These are phyloP conservation scores for Petunia hybrid DNA, from an alignment of 305 asterid species.

Conservation along the genomic window DNA sequence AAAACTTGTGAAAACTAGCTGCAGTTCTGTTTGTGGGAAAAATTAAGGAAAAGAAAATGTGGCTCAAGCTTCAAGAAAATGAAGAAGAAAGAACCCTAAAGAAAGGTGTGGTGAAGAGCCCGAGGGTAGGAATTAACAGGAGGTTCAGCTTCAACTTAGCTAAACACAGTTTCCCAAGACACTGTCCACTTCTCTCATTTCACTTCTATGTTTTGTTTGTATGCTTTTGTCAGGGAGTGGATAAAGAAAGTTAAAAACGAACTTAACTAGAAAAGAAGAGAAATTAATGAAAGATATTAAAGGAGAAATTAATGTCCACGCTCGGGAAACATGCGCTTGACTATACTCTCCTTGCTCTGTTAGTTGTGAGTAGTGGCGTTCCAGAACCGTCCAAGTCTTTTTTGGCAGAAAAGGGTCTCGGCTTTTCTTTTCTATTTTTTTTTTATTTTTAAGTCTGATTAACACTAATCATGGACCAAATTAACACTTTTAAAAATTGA, in stretches of 20 bases:
- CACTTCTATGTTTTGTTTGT: conserved; percentile 5
- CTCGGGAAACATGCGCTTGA: too few species aligned
- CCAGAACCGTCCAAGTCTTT: too few species aligned
- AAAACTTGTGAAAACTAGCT: background rate
- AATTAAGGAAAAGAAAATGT: background rate
- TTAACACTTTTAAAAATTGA: too few species aligned
- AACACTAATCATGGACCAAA: too few species aligned
- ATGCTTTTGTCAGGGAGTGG: background rate
- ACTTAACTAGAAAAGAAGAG: conserved; percentile 19
- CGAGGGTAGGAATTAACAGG: background rate
- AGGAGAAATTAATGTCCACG: background rate
- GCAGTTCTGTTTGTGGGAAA: background rate
- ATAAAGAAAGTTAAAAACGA: conserved; percentile 26
- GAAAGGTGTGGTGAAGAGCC: background rate
- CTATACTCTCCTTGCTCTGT: too few species aligned
- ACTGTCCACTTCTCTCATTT: background rate
- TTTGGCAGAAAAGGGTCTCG: too few species aligned
- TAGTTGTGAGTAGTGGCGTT: too few species aligned
- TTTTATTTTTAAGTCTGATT: too few species aligned
- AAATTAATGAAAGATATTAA: background rate
- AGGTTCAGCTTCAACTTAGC: background rate
- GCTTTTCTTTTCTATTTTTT: too few species aligned
- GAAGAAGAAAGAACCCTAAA: conserved; percentile 30
- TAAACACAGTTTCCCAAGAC: conserved; percentile 22
- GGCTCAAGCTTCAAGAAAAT: conserved; percentile 19